A percentile compares a stretch with the other conserved stretches of the same genome.
Evolutionary conservation across 352 stramenopile genomes (phyloP).

Genomic region (Blastocystis sp.): DNA sequence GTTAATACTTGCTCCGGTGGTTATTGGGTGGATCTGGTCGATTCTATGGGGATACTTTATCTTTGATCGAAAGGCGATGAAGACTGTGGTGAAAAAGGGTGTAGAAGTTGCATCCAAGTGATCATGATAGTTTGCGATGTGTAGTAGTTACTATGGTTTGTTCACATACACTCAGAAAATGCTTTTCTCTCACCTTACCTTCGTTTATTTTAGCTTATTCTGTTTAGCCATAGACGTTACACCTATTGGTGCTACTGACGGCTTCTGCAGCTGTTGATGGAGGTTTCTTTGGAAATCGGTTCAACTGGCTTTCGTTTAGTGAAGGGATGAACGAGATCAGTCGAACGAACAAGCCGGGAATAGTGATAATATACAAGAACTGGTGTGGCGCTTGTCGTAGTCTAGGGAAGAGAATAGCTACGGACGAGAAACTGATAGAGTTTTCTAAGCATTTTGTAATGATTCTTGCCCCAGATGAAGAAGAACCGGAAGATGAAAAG

Average conservation of each 20-base stretch:
- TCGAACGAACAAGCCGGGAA: constrained; percentile 19
- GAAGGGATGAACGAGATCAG: constrained; percentile 29
- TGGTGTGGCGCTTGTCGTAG: constrained; percentile 33
- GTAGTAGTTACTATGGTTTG: not conserved
- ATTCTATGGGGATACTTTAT: constrained; percentile 59
- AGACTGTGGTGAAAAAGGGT: constrained; percentile 48
- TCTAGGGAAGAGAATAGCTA: constrained; percentile 45
- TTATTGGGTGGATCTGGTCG: constrained; percentile 30
- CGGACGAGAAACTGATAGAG: constrained; percentile 43
- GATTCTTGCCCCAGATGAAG: constrained; percentile 54
- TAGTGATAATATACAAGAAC: constrained; percentile 27
- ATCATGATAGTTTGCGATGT: not conserved
- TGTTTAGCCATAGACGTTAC: not conserved
- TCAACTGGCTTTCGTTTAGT: not conserved
- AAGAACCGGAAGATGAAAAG: constrained; percentile 62
- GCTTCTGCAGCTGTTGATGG: not conserved
- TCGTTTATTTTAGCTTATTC: not conserved
- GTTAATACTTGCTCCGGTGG: not conserved
- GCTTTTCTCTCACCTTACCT: not conserved
- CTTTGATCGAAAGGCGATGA: constrained; percentile 34
- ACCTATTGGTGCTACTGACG: not conserved
- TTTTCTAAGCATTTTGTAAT: constrained; percentile 58
- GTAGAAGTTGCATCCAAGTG: constrained; percentile 6
- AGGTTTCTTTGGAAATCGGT: constrained; percentile 18
- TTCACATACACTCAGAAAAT: not conserved